These are phyloP conservation scores for Cystobasidium slooffiae DNA, from an alignment of 1,284 basidiomycete species.

Conservation along the genomic window DNA sequence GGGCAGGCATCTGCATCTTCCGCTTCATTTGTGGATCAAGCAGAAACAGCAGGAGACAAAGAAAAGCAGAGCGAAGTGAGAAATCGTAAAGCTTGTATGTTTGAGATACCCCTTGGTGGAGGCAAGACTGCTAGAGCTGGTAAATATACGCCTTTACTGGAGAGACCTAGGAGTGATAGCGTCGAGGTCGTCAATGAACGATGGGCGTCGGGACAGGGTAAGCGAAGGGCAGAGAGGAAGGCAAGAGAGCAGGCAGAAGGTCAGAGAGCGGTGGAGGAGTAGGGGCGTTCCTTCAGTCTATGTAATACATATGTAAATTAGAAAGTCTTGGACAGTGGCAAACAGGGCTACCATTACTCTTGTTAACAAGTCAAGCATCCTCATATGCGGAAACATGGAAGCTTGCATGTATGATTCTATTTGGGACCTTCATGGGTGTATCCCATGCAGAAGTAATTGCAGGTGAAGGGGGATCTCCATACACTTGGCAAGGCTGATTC, in stretches of 20 bases:
- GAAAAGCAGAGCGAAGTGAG: conserved; percentile 44
- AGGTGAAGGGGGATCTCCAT: too few species aligned
- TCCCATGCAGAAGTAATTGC: too few species aligned
- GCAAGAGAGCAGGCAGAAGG: neutral
- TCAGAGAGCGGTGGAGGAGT: neutral
- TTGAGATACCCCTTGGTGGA: conserved; percentile 70
- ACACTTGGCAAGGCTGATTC: too few species aligned
- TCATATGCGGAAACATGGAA: too few species aligned
- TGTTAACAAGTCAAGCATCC: too few species aligned
- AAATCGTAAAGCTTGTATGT: conserved; percentile 1
- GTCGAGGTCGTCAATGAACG: conserved; percentile 75
- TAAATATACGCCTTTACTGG: conserved; percentile 70
- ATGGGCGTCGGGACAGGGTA: conserved; percentile 66
- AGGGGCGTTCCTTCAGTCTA: neutral
- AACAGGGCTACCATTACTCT: too few species aligned
- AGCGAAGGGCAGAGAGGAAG: conserved; percentile 46
- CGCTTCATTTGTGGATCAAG: conserved; percentile 13
- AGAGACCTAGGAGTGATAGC: conserved; percentile 69
- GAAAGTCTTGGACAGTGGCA: neutral
- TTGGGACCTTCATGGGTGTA: too few species aligned
- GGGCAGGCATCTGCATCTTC: neutral
- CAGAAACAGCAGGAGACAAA: conserved; percentile 51
- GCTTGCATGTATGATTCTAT: too few species aligned
- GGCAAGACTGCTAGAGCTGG: conserved; percentile 65
- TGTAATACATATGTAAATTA: too few species aligned